A percentile compares a stretch with the other conserved stretches of the same genome.
Evolutionary conservation across 2,329 filamentous ascomycete species (phyloP).

Genomic region (Botrytis elliptica): DNA sequence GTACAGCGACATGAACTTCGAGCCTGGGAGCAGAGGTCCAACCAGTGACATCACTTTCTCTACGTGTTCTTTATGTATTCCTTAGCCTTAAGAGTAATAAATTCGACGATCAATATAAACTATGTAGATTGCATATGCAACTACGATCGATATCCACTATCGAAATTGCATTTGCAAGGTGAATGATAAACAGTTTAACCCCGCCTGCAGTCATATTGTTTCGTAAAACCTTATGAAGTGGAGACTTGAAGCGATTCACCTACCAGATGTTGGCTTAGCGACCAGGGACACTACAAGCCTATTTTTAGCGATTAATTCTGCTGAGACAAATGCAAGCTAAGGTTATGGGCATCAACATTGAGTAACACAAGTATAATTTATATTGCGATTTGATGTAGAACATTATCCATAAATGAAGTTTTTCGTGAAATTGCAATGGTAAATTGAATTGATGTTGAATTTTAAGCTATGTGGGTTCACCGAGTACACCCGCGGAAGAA

Average conservation of each 20-base stretch:
- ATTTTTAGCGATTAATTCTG: neutral
- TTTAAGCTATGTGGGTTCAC: neutral
- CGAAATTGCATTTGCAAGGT: neutral
- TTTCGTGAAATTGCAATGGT: neutral
- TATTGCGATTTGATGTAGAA: neutral
- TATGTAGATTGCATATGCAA: neutral
- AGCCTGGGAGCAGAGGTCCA: neutral
- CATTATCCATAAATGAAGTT: neutral
- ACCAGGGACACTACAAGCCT: neutral
- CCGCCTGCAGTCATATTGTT: neutral
- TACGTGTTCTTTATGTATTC: neutral
- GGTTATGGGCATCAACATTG: neutral
- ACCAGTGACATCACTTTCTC: neutral
- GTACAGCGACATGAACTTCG: neutral
- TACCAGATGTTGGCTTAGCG: neutral
- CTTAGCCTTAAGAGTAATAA: neutral
- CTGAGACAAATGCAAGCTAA: neutral
- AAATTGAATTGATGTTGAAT: neutral
- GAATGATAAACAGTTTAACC: neutral
- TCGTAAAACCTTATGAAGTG: neutral
- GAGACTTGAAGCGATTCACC: neutral
- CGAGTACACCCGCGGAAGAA: neutral
- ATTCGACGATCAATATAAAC: neutral
- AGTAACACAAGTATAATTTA: too few relatives aligned
- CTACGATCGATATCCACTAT: neutral